These are phyloP conservation scores for Ophiocordyceps camponoti-floridani DNA, from an alignment of 2,329 filamentous ascomycete species.

Conservation along the genomic window DNA sequence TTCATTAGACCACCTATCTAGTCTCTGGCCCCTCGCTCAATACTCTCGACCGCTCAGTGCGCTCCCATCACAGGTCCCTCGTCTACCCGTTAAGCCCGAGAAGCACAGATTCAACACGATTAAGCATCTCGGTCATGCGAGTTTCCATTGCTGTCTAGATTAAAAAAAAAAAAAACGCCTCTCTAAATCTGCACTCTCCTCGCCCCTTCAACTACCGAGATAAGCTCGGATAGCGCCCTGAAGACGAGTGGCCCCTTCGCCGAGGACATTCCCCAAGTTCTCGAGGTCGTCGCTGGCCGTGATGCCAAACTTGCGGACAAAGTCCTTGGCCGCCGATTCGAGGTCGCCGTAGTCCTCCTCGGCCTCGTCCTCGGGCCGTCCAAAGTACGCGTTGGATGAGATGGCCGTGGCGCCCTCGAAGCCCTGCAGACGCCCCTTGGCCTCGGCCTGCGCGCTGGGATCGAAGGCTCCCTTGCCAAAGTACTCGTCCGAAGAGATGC, in stretches of 20 bases:
- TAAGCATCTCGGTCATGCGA: background rate
- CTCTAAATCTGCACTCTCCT: background rate
- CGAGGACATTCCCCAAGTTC: constrained; percentile 66
- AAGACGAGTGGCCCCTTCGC: constrained; percentile 68
- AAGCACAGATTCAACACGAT: background rate
- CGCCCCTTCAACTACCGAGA: constrained; percentile 31
- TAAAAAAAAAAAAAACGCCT: too few species aligned
- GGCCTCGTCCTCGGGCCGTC: constrained; percentile 69
- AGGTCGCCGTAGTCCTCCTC: constrained; percentile 77
- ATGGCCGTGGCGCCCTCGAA: constrained; percentile 89
- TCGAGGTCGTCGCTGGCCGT: constrained; percentile 93
- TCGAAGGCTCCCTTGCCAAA: constrained; percentile 86
- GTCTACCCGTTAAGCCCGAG: background rate
- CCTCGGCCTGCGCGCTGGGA: constrained; percentile 61
- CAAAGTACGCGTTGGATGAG: constrained; percentile 95
- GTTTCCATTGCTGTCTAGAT: background rate
- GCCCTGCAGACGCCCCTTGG: constrained; percentile 70
- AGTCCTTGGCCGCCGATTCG: constrained; percentile 87
- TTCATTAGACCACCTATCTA: background rate
- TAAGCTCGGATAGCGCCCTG: constrained; percentile 58
- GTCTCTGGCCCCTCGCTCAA: background rate
- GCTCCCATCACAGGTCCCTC: background rate
- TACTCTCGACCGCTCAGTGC: background rate
- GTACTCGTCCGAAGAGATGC: constrained; percentile 95
- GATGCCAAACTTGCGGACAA: constrained; percentile 85